Base-by-base conservation (phyloP, 495 filamentous ascomycete genomes). In the Aspergillus affinis region DNA sequence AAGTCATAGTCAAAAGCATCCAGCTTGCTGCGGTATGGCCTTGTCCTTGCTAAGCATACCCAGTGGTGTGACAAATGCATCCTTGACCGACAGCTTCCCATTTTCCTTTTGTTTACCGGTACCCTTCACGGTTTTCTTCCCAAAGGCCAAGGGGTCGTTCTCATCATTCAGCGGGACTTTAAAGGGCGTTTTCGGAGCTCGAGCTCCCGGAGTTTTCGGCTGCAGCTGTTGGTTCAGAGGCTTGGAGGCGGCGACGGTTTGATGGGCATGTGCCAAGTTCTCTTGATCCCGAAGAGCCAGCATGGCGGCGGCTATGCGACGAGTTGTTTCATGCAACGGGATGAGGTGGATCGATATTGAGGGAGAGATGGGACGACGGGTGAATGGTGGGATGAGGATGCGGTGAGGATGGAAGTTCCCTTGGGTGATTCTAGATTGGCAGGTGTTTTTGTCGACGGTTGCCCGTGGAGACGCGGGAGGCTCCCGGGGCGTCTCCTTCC, bases 281-380 rank as follows among this genome's bases (percentile, higher is more conserved):
- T 98, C 94, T 74, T 98, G 93, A 75, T 96, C 90, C 65, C 84
- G 84, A 63, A 88, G 82, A 23, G 92, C 89, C 71, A 97, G 75
- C 89, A 96, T 92, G 26, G 68, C 77, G 73, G 69, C 70, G 60
- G 57, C 47, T 66, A 64, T 9, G 54, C 71, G 57, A 65, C 62
- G 49, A 55, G 13, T 41, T 8, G 9, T 41, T 41, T 65, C 69
- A 69, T 75, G 59, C 67, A 70, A 49, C 36, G 30, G 12, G 13
- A 41, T 41, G 36, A 26, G 23, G 23, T 26, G 23, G 23, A 26
- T 26, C 23, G 4, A 26, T 26, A 26, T 26, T 26, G 10, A 41
- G 10, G 36, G 36, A 13, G 13, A 41, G 36, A 41, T 26, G 36
- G 36, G 36, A 41, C 8, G 36, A 10, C 15, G 36, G 30, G 1